Percentiles rank a stretch among this genome's conserved stretches.
phyloP scores from a whole-genome alignment of 2,329 filamentous ascomycete species.

The Calonectria honghensis region DNA sequence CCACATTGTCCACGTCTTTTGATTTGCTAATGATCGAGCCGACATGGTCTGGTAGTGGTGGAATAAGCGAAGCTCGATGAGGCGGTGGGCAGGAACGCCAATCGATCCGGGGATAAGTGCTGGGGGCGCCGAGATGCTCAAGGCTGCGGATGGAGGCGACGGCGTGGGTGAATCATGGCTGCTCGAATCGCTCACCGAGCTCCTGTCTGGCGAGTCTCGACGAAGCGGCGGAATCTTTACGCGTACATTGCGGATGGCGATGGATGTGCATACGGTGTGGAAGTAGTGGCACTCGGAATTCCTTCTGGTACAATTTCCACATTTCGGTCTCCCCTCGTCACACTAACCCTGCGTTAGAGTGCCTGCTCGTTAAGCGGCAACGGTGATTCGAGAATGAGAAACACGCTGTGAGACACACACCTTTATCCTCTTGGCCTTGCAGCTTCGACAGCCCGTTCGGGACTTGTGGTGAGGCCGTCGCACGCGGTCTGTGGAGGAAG shows the following conservation, averaged over 20 bases:
- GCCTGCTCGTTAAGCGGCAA: too few species aligned
- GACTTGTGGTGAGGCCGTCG: conserved; percentile 39
- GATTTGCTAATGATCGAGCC: neutral
- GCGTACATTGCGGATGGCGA: neutral
- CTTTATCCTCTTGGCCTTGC: conserved; percentile 39
- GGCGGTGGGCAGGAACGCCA: conserved; percentile 6
- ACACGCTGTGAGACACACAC: conserved; percentile 14
- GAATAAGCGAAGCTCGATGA: conserved; percentile 35
- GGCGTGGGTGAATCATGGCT: neutral
- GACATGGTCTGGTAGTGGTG: conserved; percentile 38
- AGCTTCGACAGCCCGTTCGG: conserved; percentile 36
- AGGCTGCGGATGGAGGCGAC: neutral
- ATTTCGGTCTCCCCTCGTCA: conserved; percentile 29
- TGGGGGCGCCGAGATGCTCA: neutral
- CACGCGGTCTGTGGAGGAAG: conserved; percentile 13
- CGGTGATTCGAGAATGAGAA: neutral
- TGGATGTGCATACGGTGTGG: conserved; percentile 1
- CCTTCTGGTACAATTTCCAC: conserved; percentile 31
- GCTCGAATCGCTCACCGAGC: neutral
- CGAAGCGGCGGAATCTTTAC: conserved; percentile 21
- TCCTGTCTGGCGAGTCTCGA: neutral
- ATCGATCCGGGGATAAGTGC: neutral
- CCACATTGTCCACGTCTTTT: conserved; percentile 31
- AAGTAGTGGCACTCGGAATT: conserved; percentile 35
- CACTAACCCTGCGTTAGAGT: conserved; percentile 23